These are phyloP conservation scores for Teunomyces cretensis DNA, from an alignment of 805 yeast species.

Conservation along the genomic window DNA sequence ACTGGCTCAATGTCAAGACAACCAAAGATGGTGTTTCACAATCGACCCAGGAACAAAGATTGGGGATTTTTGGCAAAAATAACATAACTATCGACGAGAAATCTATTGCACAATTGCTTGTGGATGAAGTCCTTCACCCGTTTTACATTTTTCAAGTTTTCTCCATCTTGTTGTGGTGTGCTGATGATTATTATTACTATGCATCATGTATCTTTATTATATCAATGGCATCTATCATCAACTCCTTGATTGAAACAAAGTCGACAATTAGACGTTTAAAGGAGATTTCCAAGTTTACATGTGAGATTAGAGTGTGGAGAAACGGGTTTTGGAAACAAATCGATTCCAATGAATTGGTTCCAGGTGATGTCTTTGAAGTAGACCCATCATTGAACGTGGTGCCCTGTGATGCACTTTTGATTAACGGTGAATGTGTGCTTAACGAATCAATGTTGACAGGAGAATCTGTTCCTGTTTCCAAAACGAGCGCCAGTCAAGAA, in stretches of 20 bases:
- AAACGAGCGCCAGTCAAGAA: slow-evolving; percentile 63
- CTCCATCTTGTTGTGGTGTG: slow-evolving; percentile 86
- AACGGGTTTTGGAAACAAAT: slow-evolving; percentile 90
- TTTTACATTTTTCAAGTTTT: slow-evolving; percentile 93
- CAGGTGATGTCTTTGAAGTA: slow-evolving; percentile 93
- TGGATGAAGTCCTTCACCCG: slow-evolving; percentile 92
- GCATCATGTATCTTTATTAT: slow-evolving; percentile 90
- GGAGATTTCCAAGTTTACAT: slow-evolving; percentile 69
- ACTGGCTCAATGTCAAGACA: slow-evolving; percentile 64
- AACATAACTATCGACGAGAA: slow-evolving; percentile 75
- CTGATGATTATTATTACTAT: slow-evolving; percentile 90
- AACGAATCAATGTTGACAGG: slow-evolving; percentile 98
- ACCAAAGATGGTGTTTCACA: slow-evolving; percentile 71
- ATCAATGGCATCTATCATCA: slow-evolving; percentile 74
- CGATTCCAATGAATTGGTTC: slow-evolving; percentile 77
- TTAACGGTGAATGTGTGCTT: slow-evolving; percentile 93
- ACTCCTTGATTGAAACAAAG: slow-evolving; percentile 84
- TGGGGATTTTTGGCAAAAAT: slow-evolving; percentile 74
- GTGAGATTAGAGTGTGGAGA: slow-evolving; percentile 86
- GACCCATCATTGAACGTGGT: slow-evolving; percentile 73
- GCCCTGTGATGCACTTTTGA: slow-evolving; percentile 87
- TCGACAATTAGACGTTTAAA: slow-evolving; percentile 69
- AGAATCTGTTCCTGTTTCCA: slow-evolving; percentile 95
- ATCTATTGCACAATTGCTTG: slow-evolving; percentile 57
- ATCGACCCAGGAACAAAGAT: slow-evolving; percentile 65